A percentile compares a stretch with the other conserved stretches of the same genome.
Conservation (phyloP, 1,284 basidiomycete genomes). For the Pseudozyma sp. region DNA sequence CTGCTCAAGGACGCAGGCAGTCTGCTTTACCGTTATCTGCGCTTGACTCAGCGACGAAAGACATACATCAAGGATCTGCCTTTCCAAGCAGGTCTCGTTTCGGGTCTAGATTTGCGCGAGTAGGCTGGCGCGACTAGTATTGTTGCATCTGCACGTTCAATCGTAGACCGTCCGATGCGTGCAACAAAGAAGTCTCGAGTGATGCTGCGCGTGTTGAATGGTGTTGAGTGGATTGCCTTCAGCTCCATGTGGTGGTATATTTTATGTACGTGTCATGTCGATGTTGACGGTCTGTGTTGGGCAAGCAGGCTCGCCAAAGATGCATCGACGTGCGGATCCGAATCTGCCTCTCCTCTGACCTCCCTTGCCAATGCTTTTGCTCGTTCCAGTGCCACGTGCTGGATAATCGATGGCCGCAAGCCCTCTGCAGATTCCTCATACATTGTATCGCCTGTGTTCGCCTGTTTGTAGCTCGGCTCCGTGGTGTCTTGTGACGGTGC, state of each 20-base stretch:
- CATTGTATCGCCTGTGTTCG: not conserved
- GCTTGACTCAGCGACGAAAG: conserved; percentile 45
- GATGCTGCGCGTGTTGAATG: not conserved
- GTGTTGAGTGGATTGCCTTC: not conserved
- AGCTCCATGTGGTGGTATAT: conserved; percentile 8
- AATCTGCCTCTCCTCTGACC: conserved; percentile 17
- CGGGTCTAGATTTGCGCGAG: conserved; percentile 42
- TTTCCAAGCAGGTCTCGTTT: conserved; percentile 51
- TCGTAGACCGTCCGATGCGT: no score
- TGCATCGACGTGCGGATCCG: conserved; percentile 14
- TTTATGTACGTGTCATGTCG: conserved; percentile 10
- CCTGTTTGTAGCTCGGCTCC: not conserved
- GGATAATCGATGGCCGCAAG: conserved; percentile 35
- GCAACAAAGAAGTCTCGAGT: not conserved
- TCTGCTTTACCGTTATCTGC: conserved; percentile 53
- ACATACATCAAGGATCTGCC: conserved; percentile 56
- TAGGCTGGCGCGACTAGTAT: not conserved
- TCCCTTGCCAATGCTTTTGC: conserved; percentile 42
- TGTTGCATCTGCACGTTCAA: no score
- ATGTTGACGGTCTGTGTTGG: conserved; percentile 21
- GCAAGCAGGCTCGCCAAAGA: conserved; percentile 36
- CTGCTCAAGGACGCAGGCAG: conserved; percentile 53
- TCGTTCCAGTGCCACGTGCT: conserved; percentile 43
- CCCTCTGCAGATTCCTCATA: not conserved
- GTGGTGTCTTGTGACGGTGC: not conserved